Conservation (phyloP, 176 grass and related monocot genomes). For the Hyparrhenia diplandra region DNA sequence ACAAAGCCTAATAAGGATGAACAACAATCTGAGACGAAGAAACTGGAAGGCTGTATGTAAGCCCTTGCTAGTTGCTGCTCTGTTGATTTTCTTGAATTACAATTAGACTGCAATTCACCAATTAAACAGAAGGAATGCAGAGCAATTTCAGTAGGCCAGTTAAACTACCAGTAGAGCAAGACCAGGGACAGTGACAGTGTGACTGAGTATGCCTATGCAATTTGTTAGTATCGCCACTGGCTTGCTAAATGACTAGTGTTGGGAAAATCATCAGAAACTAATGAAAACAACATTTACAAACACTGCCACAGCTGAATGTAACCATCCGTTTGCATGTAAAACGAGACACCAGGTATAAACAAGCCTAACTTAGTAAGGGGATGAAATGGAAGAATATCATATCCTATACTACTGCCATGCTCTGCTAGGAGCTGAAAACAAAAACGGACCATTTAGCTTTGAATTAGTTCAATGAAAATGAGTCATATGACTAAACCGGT, state of each 20-base stretch:
- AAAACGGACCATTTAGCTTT: not conserved
- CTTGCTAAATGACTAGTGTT: not conserved
- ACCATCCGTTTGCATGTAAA: not conserved
- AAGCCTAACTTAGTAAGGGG: not conserved
- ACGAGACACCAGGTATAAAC: not conserved
- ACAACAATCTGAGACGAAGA: not conserved
- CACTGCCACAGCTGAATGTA: not conserved
- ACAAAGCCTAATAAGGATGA: not conserved
- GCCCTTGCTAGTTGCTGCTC: not conserved
- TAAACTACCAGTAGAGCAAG: not conserved
- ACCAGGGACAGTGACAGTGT: not conserved
- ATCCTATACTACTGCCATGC: not conserved
- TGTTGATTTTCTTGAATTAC: not conserved
- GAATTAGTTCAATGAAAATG: not conserved
- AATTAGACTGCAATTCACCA: not conserved
- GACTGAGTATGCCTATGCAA: not conserved
- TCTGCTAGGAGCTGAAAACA: not conserved
- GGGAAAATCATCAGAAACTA: not conserved
- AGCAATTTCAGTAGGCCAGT: not conserved
- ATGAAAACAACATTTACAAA: not conserved
- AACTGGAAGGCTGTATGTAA: not conserved
- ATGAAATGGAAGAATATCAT: not conserved
- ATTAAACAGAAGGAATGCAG: not conserved
- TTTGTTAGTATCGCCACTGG: not conserved
- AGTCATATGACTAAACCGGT: not conserved